These are phyloP conservation scores for Suillus paluster DNA, from an alignment of 768 basidiomycete genomes.

Conservation along the genomic window DNA sequence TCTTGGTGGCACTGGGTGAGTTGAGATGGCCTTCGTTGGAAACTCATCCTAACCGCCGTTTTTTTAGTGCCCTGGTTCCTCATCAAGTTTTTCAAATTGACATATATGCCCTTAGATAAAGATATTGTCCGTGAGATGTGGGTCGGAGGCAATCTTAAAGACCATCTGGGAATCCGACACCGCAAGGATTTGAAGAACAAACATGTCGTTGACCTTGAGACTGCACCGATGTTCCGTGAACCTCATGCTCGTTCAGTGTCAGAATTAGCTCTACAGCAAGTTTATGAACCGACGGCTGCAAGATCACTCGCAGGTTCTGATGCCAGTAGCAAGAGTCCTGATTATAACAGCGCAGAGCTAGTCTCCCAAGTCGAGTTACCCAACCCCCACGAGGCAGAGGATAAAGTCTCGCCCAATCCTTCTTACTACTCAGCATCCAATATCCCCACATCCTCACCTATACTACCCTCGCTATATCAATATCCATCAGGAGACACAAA, in stretches of 20 bases:
- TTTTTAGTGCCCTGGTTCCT: slow-evolving; percentile 80
- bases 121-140: slow-evolving; percentile 93
- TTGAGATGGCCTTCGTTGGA: slow-evolving; percentile 23
- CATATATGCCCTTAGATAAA: slow-evolving; percentile 83
- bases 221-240: too few relatives aligned
- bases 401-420: too few relatives aligned
- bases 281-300: slow-evolving; percentile 52
- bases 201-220: slow-evolving; percentile 28
- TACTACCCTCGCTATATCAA: slow-evolving; percentile 54
- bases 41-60: slow-evolving; percentile 11
- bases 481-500: slow-evolving; percentile 50
- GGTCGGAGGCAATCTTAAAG: slow-evolving; percentile 83
- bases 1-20: slow-evolving; percentile 71
- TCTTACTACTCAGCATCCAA: too few relatives aligned
- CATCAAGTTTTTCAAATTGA: slow-evolving; percentile 68
- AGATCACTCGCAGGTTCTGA: slow-evolving; percentile 32
- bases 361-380: background rate
- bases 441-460: slow-evolving; percentile 57
- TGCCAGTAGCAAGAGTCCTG: slow-evolving; percentile 16
- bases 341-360: slow-evolving; percentile 3
- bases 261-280: slow-evolving; percentile 50
- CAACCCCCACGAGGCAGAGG: background rate
- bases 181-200: slow-evolving; percentile 55
- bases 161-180: slow-evolving; percentile 73
- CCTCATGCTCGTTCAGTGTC: slow-evolving; percentile 68